These are phyloP conservation scores for Vanrija pseudolonga DNA, from an alignment of 1,284 basidiomycete species.

Conservation along the genomic window DNA sequence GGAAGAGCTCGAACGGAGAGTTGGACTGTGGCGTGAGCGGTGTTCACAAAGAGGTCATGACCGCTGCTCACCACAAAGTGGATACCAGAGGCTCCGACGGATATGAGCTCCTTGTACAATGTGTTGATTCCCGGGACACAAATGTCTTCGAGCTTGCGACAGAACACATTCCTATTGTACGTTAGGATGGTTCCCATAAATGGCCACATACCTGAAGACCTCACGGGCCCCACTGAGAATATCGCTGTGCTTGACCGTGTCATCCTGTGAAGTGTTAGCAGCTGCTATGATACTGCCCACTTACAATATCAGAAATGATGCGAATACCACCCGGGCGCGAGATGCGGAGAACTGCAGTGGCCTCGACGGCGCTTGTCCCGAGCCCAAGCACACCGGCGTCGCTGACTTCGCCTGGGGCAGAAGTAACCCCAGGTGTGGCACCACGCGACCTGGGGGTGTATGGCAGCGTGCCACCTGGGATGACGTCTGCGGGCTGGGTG, in stretches of 20 bases:
- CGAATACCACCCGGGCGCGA: slow-evolving; percentile 52
- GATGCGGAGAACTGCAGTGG: slow-evolving; percentile 22
- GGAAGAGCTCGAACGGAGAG: slow-evolving; percentile 79
- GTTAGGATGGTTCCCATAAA: slow-evolving; percentile 18
- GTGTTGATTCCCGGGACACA: slow-evolving; percentile 80
- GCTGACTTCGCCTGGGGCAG: neutral
- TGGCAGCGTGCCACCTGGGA: neutral
- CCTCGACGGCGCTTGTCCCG: slow-evolving; percentile 7
- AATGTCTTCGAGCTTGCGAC: slow-evolving; percentile 61
- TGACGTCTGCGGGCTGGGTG: neutral
- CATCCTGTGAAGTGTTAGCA: slow-evolving; percentile 56
- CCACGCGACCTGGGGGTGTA: neutral
- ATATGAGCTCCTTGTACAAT: slow-evolving; percentile 67
- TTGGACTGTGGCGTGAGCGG: slow-evolving; percentile 62
- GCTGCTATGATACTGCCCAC: neutral
- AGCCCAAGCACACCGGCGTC: no score
- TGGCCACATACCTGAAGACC: slow-evolving; percentile 54
- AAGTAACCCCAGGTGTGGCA: neutral
- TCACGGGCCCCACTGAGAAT: slow-evolving; percentile 68
- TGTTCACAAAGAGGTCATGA: slow-evolving; percentile 1
- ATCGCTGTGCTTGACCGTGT: slow-evolving; percentile 79
- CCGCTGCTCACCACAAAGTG: slow-evolving; percentile 71
- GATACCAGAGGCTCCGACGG: slow-evolving; percentile 65
- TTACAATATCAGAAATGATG: slow-evolving; percentile 76
- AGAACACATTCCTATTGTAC: slow-evolving; percentile 51